Conservation (phyloP, 73 alveolate species). For the Blepharisma stoltei region DNA sequence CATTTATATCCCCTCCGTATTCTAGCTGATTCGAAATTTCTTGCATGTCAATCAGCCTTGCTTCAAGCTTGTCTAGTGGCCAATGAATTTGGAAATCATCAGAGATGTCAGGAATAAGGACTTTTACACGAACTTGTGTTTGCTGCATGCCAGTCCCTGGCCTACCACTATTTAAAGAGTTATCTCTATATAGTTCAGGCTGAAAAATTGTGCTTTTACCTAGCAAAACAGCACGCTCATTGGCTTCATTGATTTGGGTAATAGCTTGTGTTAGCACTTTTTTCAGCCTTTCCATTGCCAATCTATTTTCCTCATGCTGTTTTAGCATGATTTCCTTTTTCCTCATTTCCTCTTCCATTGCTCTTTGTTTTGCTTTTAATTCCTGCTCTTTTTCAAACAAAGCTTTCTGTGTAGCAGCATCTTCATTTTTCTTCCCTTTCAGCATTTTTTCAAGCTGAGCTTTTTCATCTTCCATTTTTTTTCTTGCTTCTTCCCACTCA, state of each 20-base stretch:
- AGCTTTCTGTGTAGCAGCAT: constrained; percentile 44
- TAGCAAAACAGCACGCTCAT: constrained; percentile 15
- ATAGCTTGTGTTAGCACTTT: constrained; percentile 7
- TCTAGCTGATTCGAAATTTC: constrained; percentile 6
- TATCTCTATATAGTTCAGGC: constrained; percentile 14
- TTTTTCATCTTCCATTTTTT: constrained; percentile 54
- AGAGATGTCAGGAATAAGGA: constrained; percentile 2
- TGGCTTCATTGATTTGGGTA: constrained; percentile 29
- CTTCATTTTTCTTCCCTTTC: constrained; percentile 51
- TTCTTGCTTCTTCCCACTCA: constrained; percentile 32
- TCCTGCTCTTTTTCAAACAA: constrained; percentile 38
- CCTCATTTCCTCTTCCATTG: constrained; percentile 39
- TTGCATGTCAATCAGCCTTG: constrained; percentile 19
- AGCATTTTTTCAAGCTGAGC: constrained; percentile 40
- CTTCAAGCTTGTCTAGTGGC: constrained; percentile 25
- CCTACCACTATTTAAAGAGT: neutral
- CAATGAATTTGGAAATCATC: constrained; percentile 26
- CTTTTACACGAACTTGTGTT: constrained; percentile 14
- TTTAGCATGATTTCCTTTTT: constrained; percentile 20
- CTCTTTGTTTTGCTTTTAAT: constrained; percentile 39
- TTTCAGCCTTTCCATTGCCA: constrained; percentile 17
- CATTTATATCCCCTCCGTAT: constrained; percentile 11
- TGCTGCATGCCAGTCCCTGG: neutral
- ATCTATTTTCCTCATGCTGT: constrained; percentile 18
- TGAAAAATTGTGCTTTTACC: constrained; percentile 5